Evolutionary conservation across 2,329 filamentous ascomycete species (phyloP), one percentile per base, ranked within the genome.

Genomic region (Xylaria sp.): DNA sequence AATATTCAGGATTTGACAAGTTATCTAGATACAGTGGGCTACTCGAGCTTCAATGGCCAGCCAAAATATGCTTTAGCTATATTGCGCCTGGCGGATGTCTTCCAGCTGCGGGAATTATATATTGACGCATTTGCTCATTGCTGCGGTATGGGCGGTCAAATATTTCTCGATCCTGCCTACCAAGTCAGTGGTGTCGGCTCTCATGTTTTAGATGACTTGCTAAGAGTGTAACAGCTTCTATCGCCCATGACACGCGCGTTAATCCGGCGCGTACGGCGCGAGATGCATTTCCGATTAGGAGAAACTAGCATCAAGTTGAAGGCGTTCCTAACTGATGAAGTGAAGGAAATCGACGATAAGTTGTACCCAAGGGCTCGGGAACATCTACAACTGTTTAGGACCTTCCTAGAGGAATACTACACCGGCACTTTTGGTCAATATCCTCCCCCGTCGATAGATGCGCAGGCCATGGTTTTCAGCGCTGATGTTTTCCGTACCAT

Each of bases 51-150:
- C 72, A 81, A 83, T 2, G 84, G 87, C 62, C 86, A 87, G 63
- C 86, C 89, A 0, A 83, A 88, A 54, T 87, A 93, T 71, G 88
- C 91, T 0, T 73, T 93, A 38, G 90, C 88, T 0, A 79, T 89
- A 46, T 77, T 94, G 12, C 84, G 84, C 53, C 82, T 92, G 45
- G 87, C 90, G 1, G 91, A 94, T 71, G 78, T 82, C 21, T 89
- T 88, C 66, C 83, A 85, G 54, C 75, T 90, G 25, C 80, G 79
- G 56, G 82, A 87, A n/a, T 76, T 92, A 12, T 94, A 92, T 80
- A 83, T 88, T 11, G 84, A 91, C 70, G 88, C 91, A 0, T 92
- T 94, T 75, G 83, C 85, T 14, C 92, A 95, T 71, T 92, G 91
- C 71, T 89, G 90, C 37, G 92, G 91, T 45, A 93, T 94, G 91